phyloP scores from a whole-genome alignment of 2,329 filamentous ascomycete species.

The Colletotrichum plurivorum region DNA sequence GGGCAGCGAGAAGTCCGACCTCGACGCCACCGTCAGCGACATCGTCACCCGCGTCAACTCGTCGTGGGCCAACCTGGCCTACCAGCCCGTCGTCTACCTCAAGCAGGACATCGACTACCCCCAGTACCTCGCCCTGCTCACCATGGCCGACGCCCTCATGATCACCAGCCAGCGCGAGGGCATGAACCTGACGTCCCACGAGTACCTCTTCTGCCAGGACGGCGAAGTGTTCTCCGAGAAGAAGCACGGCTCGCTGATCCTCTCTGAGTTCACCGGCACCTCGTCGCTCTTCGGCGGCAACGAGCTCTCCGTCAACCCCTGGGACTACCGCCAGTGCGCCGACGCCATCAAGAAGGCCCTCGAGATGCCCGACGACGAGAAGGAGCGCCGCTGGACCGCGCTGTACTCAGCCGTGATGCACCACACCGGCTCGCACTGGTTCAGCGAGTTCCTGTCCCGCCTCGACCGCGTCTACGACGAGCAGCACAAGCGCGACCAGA shows the following conservation, averaged over 20 bases:
- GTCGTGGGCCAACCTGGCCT: slow-evolving; percentile 88
- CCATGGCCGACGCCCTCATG: slow-evolving; percentile 91
- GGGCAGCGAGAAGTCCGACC: slow-evolving; percentile 87
- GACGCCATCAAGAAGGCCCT: slow-evolving; percentile 87
- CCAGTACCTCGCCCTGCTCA: slow-evolving; percentile 92
- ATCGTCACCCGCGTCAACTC: slow-evolving; percentile 97
- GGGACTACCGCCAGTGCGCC: slow-evolving; percentile 92
- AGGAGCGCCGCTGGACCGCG: slow-evolving; percentile 79
- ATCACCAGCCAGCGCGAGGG: slow-evolving; percentile 96
- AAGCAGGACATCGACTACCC: slow-evolving; percentile 95
- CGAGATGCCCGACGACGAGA: slow-evolving; percentile 84
- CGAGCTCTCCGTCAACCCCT: slow-evolving; percentile 91
- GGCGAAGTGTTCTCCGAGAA: slow-evolving; percentile 78
- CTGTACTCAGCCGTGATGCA: slow-evolving; percentile 81
- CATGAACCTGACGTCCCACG: slow-evolving; percentile 97
- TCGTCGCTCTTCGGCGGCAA: slow-evolving; percentile 86
- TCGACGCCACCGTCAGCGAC: slow-evolving; percentile 90
- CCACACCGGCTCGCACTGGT: slow-evolving; percentile 90
- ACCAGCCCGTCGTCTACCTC: slow-evolving; percentile 93
- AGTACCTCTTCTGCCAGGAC: slow-evolving; percentile 94
- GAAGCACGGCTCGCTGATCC: slow-evolving; percentile 89
- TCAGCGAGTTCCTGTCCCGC: slow-evolving; percentile 78
- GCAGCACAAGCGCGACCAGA: slow-evolving; percentile 87
- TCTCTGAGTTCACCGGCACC: slow-evolving; percentile 96
- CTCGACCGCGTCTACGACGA: slow-evolving; percentile 85